phyloP scores from a whole-genome alignment of 2,329 filamentous ascomycete species.

The Cercospora nicotianae region DNA sequence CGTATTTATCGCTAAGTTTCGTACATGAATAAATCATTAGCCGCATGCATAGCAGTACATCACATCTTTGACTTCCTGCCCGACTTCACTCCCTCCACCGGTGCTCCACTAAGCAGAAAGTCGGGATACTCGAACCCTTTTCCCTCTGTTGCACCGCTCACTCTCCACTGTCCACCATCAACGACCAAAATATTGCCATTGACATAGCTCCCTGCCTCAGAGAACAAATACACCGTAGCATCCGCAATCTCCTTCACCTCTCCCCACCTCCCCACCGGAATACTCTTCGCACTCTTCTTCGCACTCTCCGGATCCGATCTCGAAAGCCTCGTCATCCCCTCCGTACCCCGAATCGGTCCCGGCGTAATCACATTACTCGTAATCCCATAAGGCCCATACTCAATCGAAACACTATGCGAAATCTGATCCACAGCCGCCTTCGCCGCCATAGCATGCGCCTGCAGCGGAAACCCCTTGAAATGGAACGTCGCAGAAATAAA shows the following conservation, averaged over 20 bases:
- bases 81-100: slow-evolving; percentile 59
- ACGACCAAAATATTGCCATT: slow-evolving; percentile 79
- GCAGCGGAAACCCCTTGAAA: slow-evolving; percentile 80
- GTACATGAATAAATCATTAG: background rate
- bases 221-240: slow-evolving; percentile 85
- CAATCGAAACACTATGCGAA: slow-evolving; percentile 74
- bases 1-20: background rate
- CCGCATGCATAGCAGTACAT: background rate
- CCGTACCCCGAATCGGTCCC: slow-evolving; percentile 81
- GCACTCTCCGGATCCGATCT: slow-evolving; percentile 36
- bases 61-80: slow-evolving; percentile 57
- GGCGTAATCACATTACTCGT: slow-evolving; percentile 88
- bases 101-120: slow-evolving; percentile 56
- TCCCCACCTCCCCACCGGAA: slow-evolving; percentile 77
- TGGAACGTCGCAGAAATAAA: slow-evolving; percentile 91
- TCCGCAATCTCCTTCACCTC: slow-evolving; percentile 86
- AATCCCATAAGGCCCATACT: slow-evolving; percentile 84
- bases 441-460: slow-evolving; percentile 85
- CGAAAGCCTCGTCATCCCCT: slow-evolving; percentile 55
- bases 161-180: slow-evolving; percentile 56
- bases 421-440: slow-evolving; percentile 90
- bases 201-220: slow-evolving; percentile 80
- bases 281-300: slow-evolving; percentile 39
- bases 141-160: slow-evolving; percentile 38
- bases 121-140: slow-evolving; percentile 57